Percentiles rank a stretch among this genome's conserved stretches.
Conservation (phyloP, 78 protist genomes). For the Andalucia godoyi region DNA sequence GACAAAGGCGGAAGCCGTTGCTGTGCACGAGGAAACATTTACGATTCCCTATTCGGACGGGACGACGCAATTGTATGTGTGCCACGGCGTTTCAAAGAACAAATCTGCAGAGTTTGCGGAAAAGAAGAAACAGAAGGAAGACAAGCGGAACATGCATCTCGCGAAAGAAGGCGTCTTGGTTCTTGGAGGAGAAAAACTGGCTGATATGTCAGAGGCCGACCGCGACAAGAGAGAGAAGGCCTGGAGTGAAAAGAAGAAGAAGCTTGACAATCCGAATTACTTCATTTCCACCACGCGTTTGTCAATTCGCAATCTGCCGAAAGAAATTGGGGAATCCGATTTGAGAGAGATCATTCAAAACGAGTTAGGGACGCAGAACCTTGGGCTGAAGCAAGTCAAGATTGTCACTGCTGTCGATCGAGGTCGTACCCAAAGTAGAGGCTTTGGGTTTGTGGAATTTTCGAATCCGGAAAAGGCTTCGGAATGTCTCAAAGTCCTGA, state of each 20-base stretch:
- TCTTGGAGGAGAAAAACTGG: background rate
- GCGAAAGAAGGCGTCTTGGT: background rate
- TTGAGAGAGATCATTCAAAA: background rate
- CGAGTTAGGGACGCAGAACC: background rate
- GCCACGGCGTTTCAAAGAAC: too few relatives aligned
- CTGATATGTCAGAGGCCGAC: background rate
- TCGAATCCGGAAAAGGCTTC: too few relatives aligned
- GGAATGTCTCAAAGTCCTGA: too few relatives aligned
- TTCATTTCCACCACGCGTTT: slow-evolving; percentile 22
- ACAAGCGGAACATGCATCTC: slow-evolving; percentile 8
- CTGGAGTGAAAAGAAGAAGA: background rate
- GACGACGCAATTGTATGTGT: too few relatives aligned
- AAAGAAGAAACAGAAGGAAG: background rate
- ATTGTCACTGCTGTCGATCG: too few relatives aligned
- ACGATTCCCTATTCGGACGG: too few relatives aligned
- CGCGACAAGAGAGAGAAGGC: background rate
- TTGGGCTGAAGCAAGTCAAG: too few relatives aligned
- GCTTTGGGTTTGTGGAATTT: too few relatives aligned
- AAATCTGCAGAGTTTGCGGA: background rate
- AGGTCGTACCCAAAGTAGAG: too few relatives aligned
- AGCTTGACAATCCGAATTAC: slow-evolving; percentile 15
- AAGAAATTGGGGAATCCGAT: background rate
- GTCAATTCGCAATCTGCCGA: slow-evolving; percentile 16
- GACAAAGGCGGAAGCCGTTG: too few relatives aligned
- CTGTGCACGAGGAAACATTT: too few relatives aligned